A percentile compares a stretch with the other conserved stretches of the same genome.
Evolutionary conservation across 148 eudicot species (phyloP).

Genomic region (Polygonum maritimum): DNA sequence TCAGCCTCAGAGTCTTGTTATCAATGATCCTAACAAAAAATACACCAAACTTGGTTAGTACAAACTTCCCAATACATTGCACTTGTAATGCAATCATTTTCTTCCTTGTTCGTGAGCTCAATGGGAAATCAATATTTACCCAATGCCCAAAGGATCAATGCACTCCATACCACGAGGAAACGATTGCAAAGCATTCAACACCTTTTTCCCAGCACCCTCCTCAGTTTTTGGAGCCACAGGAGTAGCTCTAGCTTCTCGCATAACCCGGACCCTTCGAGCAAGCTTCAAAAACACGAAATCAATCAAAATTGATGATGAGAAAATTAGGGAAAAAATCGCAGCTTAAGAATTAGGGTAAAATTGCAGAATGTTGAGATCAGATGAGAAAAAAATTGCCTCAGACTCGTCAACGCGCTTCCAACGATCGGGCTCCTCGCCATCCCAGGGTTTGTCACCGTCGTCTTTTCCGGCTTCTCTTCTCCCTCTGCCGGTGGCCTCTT

Average conservation of each 20-base stretch:
- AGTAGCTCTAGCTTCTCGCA: constrained; percentile 83
- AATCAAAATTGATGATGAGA: background rate
- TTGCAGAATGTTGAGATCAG: background rate
- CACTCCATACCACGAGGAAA: constrained; percentile 96
- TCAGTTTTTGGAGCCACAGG: constrained; percentile 55
- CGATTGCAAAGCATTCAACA: constrained; percentile 59
- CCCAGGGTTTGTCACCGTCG: constrained; percentile 58
- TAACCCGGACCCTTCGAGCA: constrained; percentile 92
- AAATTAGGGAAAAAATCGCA: background rate
- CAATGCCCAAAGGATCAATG: constrained; percentile 91
- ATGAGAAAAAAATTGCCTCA: constrained; percentile 42
- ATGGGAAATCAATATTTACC: constrained; percentile 33
- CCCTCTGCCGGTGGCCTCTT: background rate
- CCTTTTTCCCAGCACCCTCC: constrained; percentile 41
- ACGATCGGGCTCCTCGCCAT: constrained; percentile 79
- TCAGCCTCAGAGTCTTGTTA: constrained; percentile 68
- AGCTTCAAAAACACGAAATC: constrained; percentile 41
- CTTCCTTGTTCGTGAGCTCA: too few species aligned
- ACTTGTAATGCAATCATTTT: too few species aligned
- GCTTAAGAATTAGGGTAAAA: background rate
- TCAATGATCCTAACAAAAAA: constrained; percentile 66
- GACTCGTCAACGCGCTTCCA: constrained; percentile 93
- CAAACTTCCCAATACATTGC: background rate
- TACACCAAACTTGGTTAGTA: constrained; percentile 1
- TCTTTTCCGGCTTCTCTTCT: constrained; percentile 22